A percentile compares a stretch with the other conserved stretches of the same genome.
Evolutionary conservation across 192 early-diverging fungal species (phyloP).

Genomic region (Phycomyces blakesleeanus): DNA sequence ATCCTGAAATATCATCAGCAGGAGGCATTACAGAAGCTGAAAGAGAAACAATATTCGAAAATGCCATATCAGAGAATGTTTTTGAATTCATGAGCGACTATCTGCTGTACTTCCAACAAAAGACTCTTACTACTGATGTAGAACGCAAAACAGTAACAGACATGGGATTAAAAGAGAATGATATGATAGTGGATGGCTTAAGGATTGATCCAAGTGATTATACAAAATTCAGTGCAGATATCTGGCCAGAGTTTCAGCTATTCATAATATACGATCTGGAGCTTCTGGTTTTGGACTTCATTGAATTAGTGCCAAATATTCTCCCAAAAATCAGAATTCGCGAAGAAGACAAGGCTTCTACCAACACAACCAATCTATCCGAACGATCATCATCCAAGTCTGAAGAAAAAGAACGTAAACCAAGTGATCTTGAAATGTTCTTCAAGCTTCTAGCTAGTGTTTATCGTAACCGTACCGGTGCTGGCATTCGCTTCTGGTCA

Average conservation of each 20-base stretch:
- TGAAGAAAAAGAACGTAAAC: background rate
- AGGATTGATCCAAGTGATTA: constrained; percentile 3
- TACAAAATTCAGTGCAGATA: constrained; percentile 6
- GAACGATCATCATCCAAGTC: background rate
- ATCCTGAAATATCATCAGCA: constrained; percentile 39
- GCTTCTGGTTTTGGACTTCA: constrained; percentile 46
- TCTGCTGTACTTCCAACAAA: constrained; percentile 48
- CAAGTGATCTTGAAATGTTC: constrained; percentile 52
- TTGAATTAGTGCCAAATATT: constrained; percentile 55
- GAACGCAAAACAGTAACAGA: background rate
- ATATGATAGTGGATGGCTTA: constrained; percentile 10
- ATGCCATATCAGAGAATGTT: constrained; percentile 49
- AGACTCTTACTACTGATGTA: background rate
- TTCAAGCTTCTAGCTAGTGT: constrained; percentile 68
- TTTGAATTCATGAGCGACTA: constrained; percentile 66
- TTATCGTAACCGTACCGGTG: constrained; percentile 73
- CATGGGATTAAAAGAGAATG: background rate
- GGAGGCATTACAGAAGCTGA: constrained; percentile 39
- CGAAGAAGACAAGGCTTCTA: constrained; percentile 56
- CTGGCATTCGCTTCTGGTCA: constrained; percentile 69
- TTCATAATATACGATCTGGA: constrained; percentile 39
- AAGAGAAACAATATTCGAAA: constrained; percentile 47
- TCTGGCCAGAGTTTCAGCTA: constrained; percentile 22
- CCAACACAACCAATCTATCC: background rate
- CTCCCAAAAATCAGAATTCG: constrained; percentile 58